Conservation (phyloP, 75 land plant species). For the Azolla pinnata region DNA sequence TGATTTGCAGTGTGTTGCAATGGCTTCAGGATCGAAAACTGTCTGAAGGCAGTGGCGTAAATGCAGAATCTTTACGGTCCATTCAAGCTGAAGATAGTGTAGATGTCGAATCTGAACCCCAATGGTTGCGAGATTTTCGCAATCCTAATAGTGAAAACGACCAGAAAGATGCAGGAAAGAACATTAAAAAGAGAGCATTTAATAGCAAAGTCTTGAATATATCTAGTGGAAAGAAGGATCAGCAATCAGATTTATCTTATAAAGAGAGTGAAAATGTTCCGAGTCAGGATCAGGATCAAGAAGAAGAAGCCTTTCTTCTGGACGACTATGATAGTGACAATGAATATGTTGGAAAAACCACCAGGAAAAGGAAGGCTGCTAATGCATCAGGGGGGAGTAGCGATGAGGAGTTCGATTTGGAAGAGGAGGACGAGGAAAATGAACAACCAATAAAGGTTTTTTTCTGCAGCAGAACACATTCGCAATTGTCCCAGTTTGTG, state of each 20-base stretch:
- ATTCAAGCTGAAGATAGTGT: too few relatives aligned
- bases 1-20: constrained; percentile 89
- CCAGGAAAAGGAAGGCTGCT: constrained; percentile 12
- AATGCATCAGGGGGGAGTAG: constrained; percentile 30
- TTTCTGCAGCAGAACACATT: constrained; percentile 95
- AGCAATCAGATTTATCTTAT: too few relatives aligned
- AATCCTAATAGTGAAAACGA: too few relatives aligned
- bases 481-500: constrained; percentile 89
- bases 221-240: too few relatives aligned
- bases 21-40: constrained; percentile 64
- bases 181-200: too few relatives aligned
- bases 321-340: constrained; percentile 87
- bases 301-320: constrained; percentile 60
- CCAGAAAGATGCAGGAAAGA: too few relatives aligned
- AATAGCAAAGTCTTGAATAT: too few relatives aligned
- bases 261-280: too few relatives aligned
- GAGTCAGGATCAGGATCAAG: background rate
- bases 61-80: background rate
- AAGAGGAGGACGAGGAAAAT: constrained; percentile 27
- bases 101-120: too few relatives aligned
- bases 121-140: constrained; percentile 94
- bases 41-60: background rate
- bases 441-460: constrained; percentile 60
- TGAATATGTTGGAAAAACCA: constrained; percentile 21
- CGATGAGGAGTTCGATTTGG: constrained; percentile 48